phyloP scores from a whole-genome alignment of 2,329 filamentous ascomycete genomes.

The Allantophomopsis cytisporea region DNA sequence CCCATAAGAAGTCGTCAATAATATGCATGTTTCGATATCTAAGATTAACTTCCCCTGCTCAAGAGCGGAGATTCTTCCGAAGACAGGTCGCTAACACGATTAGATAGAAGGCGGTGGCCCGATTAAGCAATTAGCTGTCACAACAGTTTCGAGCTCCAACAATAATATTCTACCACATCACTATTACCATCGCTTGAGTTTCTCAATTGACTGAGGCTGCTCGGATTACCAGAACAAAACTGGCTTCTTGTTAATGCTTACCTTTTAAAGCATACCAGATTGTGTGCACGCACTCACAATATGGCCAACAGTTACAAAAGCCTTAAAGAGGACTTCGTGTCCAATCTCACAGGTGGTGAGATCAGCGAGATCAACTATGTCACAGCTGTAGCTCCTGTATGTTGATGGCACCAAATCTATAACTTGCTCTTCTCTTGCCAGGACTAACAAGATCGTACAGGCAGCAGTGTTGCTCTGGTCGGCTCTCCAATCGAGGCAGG shows the following conservation, averaged over 20 bases:
- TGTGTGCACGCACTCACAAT: background rate
- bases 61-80: too few relatives aligned
- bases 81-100: too few relatives aligned
- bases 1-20: too few relatives aligned
- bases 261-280: background rate
- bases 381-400: constrained; percentile 72
- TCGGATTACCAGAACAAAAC: too few relatives aligned
- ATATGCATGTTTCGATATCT: too few relatives aligned
- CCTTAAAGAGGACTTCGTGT: constrained; percentile 91
- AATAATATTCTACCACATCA: too few relatives aligned
- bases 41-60: too few relatives aligned
- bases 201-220: too few relatives aligned
- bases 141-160: too few relatives aligned
- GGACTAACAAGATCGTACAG: constrained; percentile 28
- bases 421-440: constrained; percentile 3
- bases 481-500: constrained; percentile 68
- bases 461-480: constrained; percentile 79
- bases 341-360: constrained; percentile 71
- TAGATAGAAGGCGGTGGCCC: too few relatives aligned
- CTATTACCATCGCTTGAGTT: too few relatives aligned
- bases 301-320: constrained; percentile 61
- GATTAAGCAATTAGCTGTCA: too few relatives aligned
- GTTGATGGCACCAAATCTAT: constrained; percentile 13
- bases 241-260: background rate
- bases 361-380: constrained; percentile 80